phyloP scores from a whole-genome alignment of 202 grass and related monocot genomes.

The Carex arenaria region DNA sequence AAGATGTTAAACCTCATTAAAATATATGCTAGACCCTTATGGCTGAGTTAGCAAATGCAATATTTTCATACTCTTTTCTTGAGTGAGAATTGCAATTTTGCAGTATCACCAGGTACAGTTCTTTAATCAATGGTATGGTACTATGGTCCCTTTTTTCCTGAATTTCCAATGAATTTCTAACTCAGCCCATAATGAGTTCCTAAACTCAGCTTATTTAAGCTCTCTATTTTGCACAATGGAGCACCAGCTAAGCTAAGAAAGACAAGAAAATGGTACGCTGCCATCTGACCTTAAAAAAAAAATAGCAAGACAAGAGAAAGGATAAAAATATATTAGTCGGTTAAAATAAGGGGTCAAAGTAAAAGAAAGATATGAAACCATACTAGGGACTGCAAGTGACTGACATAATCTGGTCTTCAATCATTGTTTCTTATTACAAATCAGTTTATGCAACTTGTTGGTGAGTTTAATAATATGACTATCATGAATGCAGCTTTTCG shows the following conservation, averaged over 20 bases:
- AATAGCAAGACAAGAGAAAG: neutral
- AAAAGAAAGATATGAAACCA: neutral
- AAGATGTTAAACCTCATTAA: neutral
- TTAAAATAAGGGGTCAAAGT: neutral
- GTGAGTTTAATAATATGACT: neutral
- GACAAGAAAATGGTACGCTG: no score
- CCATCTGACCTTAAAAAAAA: no score
- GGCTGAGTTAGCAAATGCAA: neutral
- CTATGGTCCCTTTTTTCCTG: neutral
- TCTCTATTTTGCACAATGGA: neutral
- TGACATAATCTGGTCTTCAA: neutral
- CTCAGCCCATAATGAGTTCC: neutral
- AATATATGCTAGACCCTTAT: neutral
- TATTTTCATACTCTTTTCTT: neutral
- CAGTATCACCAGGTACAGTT: neutral
- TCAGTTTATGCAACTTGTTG: neutral
- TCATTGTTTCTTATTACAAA: neutral
- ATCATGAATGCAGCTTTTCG: constrained; percentile 37
- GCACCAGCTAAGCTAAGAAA: no score
- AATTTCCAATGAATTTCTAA: neutral
- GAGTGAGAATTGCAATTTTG: neutral
- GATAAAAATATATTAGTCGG: neutral
- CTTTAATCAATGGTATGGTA: neutral
- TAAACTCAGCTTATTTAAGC: neutral
- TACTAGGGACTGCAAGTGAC: neutral